Base-by-base conservation (phyloP, 441 rosid species). In the Erodium texanum region DNA sequence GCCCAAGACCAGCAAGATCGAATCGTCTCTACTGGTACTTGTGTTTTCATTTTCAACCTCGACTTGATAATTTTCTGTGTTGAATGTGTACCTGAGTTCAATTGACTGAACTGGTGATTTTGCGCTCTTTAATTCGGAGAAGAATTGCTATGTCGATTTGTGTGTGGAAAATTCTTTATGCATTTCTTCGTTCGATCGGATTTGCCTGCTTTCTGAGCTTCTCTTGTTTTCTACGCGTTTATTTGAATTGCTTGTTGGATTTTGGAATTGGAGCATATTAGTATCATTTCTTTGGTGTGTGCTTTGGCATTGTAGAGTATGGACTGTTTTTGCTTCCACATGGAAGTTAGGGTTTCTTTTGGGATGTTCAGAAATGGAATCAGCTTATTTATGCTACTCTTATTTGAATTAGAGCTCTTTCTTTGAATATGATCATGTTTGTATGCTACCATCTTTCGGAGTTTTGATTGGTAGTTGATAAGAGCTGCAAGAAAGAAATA, bases 1-100 rank as follows among this genome's bases (percentile, higher is more conserved):
- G 32, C 32, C 32, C 64, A 59, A 59, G 15, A 58, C 15, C 62
- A 58, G 62, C 24, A 58, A 58, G 16, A 23, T 59, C 64, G 64
- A 22, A 59, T 59, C 32, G 64, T 59, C 29, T 22, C 32, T 23
- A 59, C 64, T 59, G 64, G 64, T 59, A 59, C 59, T 52, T 52
- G 56, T n/a, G 19, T 4, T 48, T 52, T 52, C 22, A 14, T 5
- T n/a, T 18, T 16, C 22, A 1, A 22, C 10, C 2, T 52, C 59
- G 5, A 52, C 16, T 52, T 24, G 32, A 23, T 59, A 2, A 11
- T 22, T 22, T 59, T 10, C 8, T 59, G 4, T 23, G 32, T 59
- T 23, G 6, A 23, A 5, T 9, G 2, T 52, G 22, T 52, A 7
- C 22, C 16, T 5, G 59, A 52, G 22, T 52, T 52, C 23, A 16